Evolutionary conservation across 768 basidiomycete species (phyloP), one percentile per base, ranked within the genome.

Genomic region (Suillus cothurnatus): DNA sequence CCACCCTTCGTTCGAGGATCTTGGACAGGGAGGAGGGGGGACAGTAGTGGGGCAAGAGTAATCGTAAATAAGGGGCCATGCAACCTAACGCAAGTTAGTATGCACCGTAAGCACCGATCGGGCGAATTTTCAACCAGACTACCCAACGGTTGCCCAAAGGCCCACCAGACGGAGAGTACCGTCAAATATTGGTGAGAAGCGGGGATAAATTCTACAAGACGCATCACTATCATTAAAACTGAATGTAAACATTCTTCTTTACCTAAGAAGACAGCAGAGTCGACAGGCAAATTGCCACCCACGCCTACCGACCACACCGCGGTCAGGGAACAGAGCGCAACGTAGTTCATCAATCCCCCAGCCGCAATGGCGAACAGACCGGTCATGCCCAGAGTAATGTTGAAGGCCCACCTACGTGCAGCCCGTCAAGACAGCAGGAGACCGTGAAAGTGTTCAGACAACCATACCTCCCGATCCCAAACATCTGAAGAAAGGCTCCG

Each of bases 121-220:
- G 38, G 61, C 39, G 2, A 12, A 9, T 15, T 0, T 2, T 15
- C 3, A 14, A 64, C 82, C 59, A 84, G 69, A 68, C 81, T 84
- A 21, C 86, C 88, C 57, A 89, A 71, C 0, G 92, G 81, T 72
- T 92, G 91, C 3, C 90, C 90, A 39, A 92, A 80, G 6, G 89
- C 88, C 92, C 92, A 93, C 88, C 89, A 93, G 43, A 92, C 84
- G 0, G 90, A 91, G 21, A 93, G 81, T 17, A 92, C 78, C 0
- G 91, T 92, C 39, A 93, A 79, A 70, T 91, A 92, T 70, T 93
- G 92, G 66, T 92, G 89, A 1, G 86, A 85, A 3, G 84, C 84
- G 0, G 91, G 91, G 0, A 90, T 72, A 70, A 90, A 91, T 69
- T 93, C 89, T 88, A 23, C 8, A 36, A 5, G 6, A 57, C 14